Conservation (phyloP, 192 early-diverging fungal species). For the Coemansia brasiliensis region DNA sequence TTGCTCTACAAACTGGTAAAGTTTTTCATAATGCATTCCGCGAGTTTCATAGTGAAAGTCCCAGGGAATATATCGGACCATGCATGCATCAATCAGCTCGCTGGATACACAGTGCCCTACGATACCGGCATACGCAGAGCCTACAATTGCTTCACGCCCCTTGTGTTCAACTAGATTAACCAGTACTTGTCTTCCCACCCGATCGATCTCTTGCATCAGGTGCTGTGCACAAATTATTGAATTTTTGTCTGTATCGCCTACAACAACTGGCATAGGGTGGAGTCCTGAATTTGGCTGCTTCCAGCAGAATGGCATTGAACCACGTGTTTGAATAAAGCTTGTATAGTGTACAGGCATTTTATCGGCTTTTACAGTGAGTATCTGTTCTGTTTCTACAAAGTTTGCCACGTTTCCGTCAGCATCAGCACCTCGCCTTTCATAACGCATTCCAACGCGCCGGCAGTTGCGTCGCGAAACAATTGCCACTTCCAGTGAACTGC, state of each 20-base stretch:
- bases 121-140: constrained; percentile 59
- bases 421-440: constrained; percentile 88
- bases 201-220: constrained; percentile 53
- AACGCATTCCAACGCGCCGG: constrained; percentile 69
- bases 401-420: constrained; percentile 86
- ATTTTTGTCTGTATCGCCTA: constrained; percentile 59
- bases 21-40: constrained; percentile 89
- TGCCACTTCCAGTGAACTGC: constrained; percentile 62
- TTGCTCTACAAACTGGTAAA: constrained; percentile 71
- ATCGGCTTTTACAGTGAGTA: constrained; percentile 48
- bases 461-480: constrained; percentile 68
- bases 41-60: constrained; percentile 93
- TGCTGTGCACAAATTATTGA: constrained; percentile 57
- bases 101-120: constrained; percentile 50
- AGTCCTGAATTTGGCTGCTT: constrained; percentile 69
- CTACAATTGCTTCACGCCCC: constrained; percentile 68
- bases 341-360: constrained; percentile 52
- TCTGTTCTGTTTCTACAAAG: constrained; percentile 96
- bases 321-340: constrained; percentile 89
- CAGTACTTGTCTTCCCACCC: constrained; percentile 60
- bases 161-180: constrained; percentile 68
- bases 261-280: constrained; percentile 65
- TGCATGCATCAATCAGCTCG: constrained; percentile 37
- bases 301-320: constrained; percentile 83
- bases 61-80: constrained; percentile 75